phyloP scores from a whole-genome alignment of 306 rosid species.

The Castanea mollissima region DNA sequence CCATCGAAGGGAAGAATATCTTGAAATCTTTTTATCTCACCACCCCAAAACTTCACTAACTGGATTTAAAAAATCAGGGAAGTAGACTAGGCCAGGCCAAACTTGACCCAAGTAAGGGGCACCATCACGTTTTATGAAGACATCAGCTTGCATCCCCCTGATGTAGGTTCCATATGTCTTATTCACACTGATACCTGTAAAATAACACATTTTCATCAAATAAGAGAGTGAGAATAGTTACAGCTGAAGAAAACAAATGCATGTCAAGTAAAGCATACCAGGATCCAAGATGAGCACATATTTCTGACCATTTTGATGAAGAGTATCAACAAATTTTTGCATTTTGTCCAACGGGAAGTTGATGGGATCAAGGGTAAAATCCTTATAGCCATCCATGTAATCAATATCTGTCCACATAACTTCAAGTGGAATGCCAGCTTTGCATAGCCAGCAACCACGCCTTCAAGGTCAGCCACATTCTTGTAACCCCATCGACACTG shows the following conservation, averaged over 20 bases:
- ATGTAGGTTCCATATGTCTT: slow-evolving; percentile 53
- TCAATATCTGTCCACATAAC: slow-evolving; percentile 43
- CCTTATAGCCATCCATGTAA: slow-evolving; percentile 86
- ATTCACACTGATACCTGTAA: slow-evolving; percentile 66
- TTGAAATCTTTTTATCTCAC: slow-evolving; percentile 61
- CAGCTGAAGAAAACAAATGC: background rate
- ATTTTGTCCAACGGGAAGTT: slow-evolving; percentile 70
- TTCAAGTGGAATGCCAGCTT: slow-evolving; percentile 19
- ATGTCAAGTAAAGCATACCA: slow-evolving; percentile 40
- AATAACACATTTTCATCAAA: background rate
- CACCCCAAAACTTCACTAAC: slow-evolving; percentile 52
- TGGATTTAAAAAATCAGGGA: slow-evolving; percentile 79
- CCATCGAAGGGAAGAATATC: slow-evolving; percentile 69
- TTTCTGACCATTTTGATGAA: slow-evolving; percentile 79
- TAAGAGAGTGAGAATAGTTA: background rate
- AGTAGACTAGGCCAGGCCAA: slow-evolving; percentile 86
- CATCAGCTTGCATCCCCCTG: slow-evolving; percentile 67
- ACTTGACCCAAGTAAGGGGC: slow-evolving; percentile 68
- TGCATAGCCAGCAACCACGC: slow-evolving; percentile 69
- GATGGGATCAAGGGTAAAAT: slow-evolving; percentile 81
- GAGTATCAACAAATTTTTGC: slow-evolving; percentile 48
- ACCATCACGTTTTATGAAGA: slow-evolving; percentile 65
- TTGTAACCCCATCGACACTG: slow-evolving; percentile 86
- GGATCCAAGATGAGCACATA: slow-evolving; percentile 82
- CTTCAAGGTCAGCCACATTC: slow-evolving; percentile 57